Conservation (phyloP, 805 yeast species). For the Komagataella kurtzmanii region DNA sequence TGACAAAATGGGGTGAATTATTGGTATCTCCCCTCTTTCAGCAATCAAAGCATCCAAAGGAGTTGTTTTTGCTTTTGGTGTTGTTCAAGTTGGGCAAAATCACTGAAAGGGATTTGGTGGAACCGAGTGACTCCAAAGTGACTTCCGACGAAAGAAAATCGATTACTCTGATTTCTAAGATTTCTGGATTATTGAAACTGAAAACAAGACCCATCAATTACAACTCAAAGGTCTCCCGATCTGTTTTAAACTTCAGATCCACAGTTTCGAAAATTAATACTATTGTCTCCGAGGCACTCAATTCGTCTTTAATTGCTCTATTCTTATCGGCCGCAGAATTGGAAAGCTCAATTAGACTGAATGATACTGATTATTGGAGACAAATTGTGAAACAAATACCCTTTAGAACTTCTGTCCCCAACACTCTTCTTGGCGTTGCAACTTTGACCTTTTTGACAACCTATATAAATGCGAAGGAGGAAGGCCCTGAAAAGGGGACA, state of each 20-base stretch:
- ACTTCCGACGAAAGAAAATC: slow-evolving; percentile 16
- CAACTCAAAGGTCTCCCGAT: slow-evolving; percentile 60
- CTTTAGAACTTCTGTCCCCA: slow-evolving; percentile 41
- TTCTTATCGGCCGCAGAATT: slow-evolving; percentile 34
- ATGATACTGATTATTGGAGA: slow-evolving; percentile 42
- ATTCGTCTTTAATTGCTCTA: slow-evolving; percentile 34
- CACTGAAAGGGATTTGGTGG: slow-evolving; percentile 25
- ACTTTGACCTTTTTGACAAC: slow-evolving; percentile 37
- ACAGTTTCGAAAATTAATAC: slow-evolving; percentile 38
- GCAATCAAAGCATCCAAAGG: slow-evolving; percentile 19
- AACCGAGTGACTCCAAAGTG: slow-evolving; percentile 17
- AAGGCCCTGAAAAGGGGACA: slow-evolving; percentile 2
- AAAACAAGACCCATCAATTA: slow-evolving; percentile 38
- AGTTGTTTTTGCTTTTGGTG: slow-evolving; percentile 31
- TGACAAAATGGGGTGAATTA: slow-evolving; percentile 38
- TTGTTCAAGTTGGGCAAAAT: slow-evolving; percentile 24
- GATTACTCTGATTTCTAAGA: slow-evolving; percentile 31
- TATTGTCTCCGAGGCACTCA: slow-evolving; percentile 40
- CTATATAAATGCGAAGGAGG: slow-evolving; percentile 4
- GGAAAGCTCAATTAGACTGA: slow-evolving; percentile 18
- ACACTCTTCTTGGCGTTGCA: slow-evolving; percentile 49
- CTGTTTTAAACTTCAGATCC: slow-evolving; percentile 54
- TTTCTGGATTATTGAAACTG: slow-evolving; percentile 30
- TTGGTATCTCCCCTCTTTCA: slow-evolving; percentile 21
- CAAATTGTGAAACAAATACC: slow-evolving; percentile 44